Evolutionary conservation across 495 filamentous ascomycete genomes (phyloP).

Genomic region (Aspergillus steynii): DNA sequence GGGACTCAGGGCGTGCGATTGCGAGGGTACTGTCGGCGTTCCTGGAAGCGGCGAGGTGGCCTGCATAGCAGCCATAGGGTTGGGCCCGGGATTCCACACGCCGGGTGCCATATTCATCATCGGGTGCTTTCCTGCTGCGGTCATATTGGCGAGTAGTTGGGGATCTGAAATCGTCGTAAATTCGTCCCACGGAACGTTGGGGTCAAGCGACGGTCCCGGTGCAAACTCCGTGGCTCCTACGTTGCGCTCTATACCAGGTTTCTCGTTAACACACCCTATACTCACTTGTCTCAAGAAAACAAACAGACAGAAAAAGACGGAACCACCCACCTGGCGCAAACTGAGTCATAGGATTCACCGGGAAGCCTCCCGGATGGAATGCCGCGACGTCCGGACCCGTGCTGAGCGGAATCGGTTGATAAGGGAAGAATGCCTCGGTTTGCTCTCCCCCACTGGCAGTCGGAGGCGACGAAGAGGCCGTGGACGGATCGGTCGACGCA

Average conservation of each 20-base stretch:
- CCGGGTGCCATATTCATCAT: slow-evolving; percentile 42
- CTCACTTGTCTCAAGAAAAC: background rate
- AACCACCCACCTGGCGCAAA: slow-evolving; percentile 39
- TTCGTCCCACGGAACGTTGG: slow-evolving; percentile 41
- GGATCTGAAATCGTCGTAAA: slow-evolving; percentile 45
- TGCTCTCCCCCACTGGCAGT: slow-evolving; percentile 31
- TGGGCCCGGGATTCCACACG: slow-evolving; percentile 31
- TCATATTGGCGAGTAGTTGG: slow-evolving; percentile 38
- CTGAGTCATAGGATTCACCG: slow-evolving; percentile 33
- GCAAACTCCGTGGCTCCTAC: slow-evolving; percentile 33
- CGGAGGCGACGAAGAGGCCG: slow-evolving; percentile 48
- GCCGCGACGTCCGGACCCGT: slow-evolving; percentile 40
- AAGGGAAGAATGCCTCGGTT: slow-evolving; percentile 44
- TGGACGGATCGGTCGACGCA: slow-evolving; percentile 42
- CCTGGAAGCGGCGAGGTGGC: slow-evolving; percentile 33
- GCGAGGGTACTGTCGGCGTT: slow-evolving; percentile 36
- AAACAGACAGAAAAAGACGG: background rate
- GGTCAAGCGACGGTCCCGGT: slow-evolving; percentile 35
- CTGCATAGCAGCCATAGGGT: slow-evolving; percentile 28
- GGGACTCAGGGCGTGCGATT: slow-evolving; percentile 33
- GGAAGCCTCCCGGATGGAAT: slow-evolving; percentile 32
- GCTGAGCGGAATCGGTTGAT: slow-evolving; percentile 39
- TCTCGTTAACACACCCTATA: slow-evolving; percentile 1
- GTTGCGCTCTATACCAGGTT: slow-evolving; percentile 23
- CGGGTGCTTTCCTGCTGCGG: slow-evolving; percentile 32